Evolutionary conservation across 495 filamentous ascomycete genomes (phyloP), one percentile per base, ranked within the genome.

Genomic region (Achaetomiella virescens): DNA sequence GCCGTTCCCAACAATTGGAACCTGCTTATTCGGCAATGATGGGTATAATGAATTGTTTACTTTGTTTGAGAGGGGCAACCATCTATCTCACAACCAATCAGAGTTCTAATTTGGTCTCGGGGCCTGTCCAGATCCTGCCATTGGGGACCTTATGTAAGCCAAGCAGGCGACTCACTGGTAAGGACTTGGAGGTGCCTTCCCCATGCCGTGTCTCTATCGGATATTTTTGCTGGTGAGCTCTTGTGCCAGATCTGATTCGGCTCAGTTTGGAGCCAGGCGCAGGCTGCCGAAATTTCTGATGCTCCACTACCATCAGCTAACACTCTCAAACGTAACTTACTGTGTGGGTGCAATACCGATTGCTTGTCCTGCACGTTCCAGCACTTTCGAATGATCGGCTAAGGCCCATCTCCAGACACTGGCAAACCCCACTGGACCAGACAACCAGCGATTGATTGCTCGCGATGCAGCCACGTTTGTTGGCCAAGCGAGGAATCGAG

Each of bases 71-170:
- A 31, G 4, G 27, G 29, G 31, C 35, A 31, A 20, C 41, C 37
- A 42, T 55, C 24, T 48, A 55, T 55, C 42, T 48, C 44, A 18
- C 24, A 12, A 33, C 53, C 53, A 55, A 55, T 55, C 25, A 55
- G 48, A 15, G n/a, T n/a, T n/a, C n/a, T n/a, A n/a, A 29, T 10
- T 17, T 37, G 22, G 41, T 41, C 12, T 29, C 12, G 40, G 22
- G 31, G 2, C 17, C 44, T 55, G 48, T 48, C 35, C 35, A 25
- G 36, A 55, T 27, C 35, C 35, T 21, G 40, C 31, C 33, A 29
- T 31, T 21, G 24, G 21, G 21, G 12, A 29, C 3, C 15, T 40
- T 48, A 27, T 38, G 45, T 48, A 14, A 48, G 24, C 45, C 2
- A 6, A 2, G 14, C 6, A 15, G 7, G 42, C 21, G 1, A 15